These are phyloP conservation scores for Mycena metata DNA, from an alignment of 768 basidiomycete genomes.

Conservation along the genomic window DNA sequence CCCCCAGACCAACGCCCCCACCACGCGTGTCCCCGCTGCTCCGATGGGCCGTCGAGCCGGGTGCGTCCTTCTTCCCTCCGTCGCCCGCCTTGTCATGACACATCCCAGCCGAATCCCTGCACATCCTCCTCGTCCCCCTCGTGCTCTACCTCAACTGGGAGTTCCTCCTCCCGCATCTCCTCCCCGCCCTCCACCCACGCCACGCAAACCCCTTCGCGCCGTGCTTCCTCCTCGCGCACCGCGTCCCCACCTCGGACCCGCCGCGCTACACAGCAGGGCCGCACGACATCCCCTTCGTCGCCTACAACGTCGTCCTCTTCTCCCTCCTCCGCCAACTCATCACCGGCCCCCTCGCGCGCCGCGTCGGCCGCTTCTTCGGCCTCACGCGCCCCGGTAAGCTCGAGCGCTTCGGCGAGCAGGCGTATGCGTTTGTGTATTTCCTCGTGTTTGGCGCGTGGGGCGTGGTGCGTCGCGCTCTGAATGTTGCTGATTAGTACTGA, in stretches of 20 bases:
- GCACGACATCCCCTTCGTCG: too few species aligned
- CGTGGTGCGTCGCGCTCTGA: constrained; percentile 69
- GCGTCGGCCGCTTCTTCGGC: constrained; percentile 78
- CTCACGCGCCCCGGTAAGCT: constrained; percentile 75
- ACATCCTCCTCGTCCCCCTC: constrained; percentile 68
- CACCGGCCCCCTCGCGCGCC: too few species aligned
- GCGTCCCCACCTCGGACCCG: too few species aligned
- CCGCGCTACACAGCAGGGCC: too few species aligned
- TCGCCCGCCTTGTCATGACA: constrained; percentile 76
- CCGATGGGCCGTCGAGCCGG: constrained; percentile 27
- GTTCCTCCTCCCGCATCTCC: constrained; percentile 47
- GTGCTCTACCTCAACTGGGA: constrained; percentile 77
- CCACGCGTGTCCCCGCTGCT: constrained; percentile 9
- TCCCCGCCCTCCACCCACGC: constrained; percentile 53
- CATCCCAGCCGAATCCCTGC: constrained; percentile 53
- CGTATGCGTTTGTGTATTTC: constrained; percentile 89
- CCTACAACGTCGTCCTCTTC: too few species aligned
- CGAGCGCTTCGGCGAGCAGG: constrained; percentile 91
- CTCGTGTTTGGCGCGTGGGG: constrained; percentile 78
- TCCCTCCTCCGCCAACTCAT: too few species aligned
- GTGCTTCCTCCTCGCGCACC: too few species aligned
- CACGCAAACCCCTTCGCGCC: constrained; percentile 76
- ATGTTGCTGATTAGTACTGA: too few species aligned
- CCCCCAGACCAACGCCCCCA: neutral
- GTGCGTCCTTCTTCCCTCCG: constrained; percentile 44